phyloP scores from a whole-genome alignment of 163 green algal species.

The Scenedesmus sp. region DNA sequence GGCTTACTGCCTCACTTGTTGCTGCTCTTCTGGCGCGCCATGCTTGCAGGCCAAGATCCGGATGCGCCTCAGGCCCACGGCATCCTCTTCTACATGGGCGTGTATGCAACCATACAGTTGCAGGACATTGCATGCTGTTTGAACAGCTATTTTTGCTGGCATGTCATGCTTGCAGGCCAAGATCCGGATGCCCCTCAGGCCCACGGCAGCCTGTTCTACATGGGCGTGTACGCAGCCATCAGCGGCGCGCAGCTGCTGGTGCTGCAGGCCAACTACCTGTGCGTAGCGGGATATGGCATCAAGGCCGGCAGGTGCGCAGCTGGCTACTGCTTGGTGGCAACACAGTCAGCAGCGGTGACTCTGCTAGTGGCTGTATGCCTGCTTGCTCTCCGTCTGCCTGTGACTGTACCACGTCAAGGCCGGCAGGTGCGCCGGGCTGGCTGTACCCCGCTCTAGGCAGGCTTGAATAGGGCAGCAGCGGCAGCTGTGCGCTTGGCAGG shows the following conservation, averaged over 20 bases:
- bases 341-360: no score
- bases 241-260: constrained; percentile 61
- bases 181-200: not conserved
- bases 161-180: not conserved
- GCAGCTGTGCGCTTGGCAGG: no score
- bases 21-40: not conserved
- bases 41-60: not conserved
- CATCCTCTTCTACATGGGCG: constrained; percentile 57
- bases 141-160: no score
- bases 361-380: no score
- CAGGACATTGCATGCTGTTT: no score
- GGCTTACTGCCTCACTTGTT: no score
- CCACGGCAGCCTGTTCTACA: constrained; percentile 52
- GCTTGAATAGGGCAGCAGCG: no score
- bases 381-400: no score
- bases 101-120: constrained; percentile 67
- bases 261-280: constrained; percentile 46
- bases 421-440: not conserved
- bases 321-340: not conserved
- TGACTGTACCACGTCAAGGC: not conserved
- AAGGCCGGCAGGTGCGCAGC: constrained; percentile 30
- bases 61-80: constrained; percentile 7
- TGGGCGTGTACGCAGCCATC: constrained; percentile 74
- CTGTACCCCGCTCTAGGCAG: no score
- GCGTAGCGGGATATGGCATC: constrained; percentile 28